Percentiles rank a stretch among this genome's conserved stretches.
These are phyloP conservation scores for Candida broadrunensis DNA, from an alignment of 805 yeast species.

Conservation along the genomic window DNA sequence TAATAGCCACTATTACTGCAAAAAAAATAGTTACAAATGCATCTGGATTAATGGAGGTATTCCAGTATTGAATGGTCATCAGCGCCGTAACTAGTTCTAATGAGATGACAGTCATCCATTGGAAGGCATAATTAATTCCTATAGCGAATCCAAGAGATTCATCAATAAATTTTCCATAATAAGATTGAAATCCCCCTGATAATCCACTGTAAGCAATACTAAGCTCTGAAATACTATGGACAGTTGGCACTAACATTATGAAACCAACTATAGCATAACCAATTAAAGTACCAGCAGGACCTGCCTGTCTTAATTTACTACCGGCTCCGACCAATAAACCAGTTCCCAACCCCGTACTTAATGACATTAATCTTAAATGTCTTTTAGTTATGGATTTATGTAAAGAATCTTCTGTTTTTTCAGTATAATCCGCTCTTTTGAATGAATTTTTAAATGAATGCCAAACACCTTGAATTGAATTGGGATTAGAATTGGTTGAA, in stretches of 20 bases:
- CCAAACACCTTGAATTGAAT: constrained; percentile 11
- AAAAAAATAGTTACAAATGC: constrained; percentile 55
- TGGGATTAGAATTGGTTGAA: neutral
- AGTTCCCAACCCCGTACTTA: constrained; percentile 40
- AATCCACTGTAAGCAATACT: constrained; percentile 56
- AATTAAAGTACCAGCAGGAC: constrained; percentile 31
- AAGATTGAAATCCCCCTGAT: constrained; percentile 63
- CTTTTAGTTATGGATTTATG: constrained; percentile 18
- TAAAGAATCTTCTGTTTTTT: constrained; percentile 1
- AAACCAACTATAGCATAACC: constrained; percentile 35
- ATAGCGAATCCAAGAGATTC: constrained; percentile 36
- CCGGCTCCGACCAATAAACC: constrained; percentile 43
- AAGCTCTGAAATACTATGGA: constrained; percentile 43
- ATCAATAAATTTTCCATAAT: constrained; percentile 41
- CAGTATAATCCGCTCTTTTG: constrained; percentile 19
- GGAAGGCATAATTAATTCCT: constrained; percentile 50
- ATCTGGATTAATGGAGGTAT: constrained; percentile 45
- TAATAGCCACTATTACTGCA: constrained; percentile 41
- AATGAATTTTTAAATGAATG: constrained; percentile 23
- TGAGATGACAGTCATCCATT: constrained; percentile 62
- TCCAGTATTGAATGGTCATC: constrained; percentile 61
- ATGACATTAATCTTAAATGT: constrained; percentile 26
- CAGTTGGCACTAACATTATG: constrained; percentile 29
- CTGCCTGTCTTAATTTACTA: constrained; percentile 31
- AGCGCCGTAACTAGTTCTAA: constrained; percentile 64